Evolutionary conservation across 176 grass and related monocot species (phyloP).

Genomic region (Cenchrus purpureus): DNA sequence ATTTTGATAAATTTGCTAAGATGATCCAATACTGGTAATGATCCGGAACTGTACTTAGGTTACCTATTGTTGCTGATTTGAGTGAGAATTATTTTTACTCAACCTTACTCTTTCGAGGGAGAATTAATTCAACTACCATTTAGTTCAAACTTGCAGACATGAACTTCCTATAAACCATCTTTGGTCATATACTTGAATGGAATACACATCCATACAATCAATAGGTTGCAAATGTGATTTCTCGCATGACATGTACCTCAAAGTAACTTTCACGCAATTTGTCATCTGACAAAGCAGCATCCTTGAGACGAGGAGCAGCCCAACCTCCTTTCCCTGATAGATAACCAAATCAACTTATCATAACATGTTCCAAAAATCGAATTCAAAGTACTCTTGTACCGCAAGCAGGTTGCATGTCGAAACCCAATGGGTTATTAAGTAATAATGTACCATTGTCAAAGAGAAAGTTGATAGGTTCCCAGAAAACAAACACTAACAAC

Average conservation of each 20-base stretch:
- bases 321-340: slow-evolving; percentile 77
- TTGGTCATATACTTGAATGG: slow-evolving; percentile 13
- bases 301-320: slow-evolving; percentile 91
- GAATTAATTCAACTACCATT: neutral
- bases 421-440: neutral
- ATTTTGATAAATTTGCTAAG: neutral
- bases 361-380: neutral
- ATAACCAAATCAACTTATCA: slow-evolving; percentile 41
- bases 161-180: neutral
- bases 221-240: neutral
- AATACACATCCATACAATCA: neutral
- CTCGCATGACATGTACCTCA: slow-evolving; percentile 58
- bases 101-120: neutral
- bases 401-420: slow-evolving; percentile 4
- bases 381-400: slow-evolving; percentile 24
- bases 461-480: neutral
- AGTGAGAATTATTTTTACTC: neutral
- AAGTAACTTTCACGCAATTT: slow-evolving; percentile 82
- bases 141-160: neutral
- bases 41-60: neutral
- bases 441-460: slow-evolving; percentile 2
- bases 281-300: slow-evolving; percentile 81
- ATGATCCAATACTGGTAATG: neutral
- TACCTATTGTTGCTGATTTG: neutral
- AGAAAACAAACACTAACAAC: slow-evolving; percentile 6